A percentile compares a stretch with the other conserved stretches of the same genome.
Conservation (phyloP, 768 basidiomycete species). For the Rhodotorula babjevae region DNA sequence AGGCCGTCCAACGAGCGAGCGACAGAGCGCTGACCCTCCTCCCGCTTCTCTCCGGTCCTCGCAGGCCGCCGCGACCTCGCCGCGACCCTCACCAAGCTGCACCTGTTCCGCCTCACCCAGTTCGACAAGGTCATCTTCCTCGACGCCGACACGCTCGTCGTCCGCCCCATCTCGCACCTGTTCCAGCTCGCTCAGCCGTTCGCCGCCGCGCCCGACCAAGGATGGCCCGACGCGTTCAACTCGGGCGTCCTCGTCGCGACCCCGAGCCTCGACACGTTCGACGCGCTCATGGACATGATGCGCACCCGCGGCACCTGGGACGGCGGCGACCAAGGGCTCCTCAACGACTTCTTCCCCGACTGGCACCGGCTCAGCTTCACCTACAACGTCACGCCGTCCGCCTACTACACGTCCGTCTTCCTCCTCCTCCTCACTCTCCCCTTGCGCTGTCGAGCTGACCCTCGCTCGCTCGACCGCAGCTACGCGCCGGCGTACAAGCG, state of each 20-base stretch:
- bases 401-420: constrained; percentile 80
- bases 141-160: constrained; percentile 84
- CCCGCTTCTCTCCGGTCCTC: not conserved
- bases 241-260: constrained; percentile 86
- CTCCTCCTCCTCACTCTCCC: not conserved
- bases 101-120: constrained; percentile 84
- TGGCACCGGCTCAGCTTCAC: constrained; percentile 96
- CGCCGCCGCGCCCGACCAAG: constrained; percentile 90
- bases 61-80: constrained; percentile 89
- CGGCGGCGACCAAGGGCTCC: constrained; percentile 94
- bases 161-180: constrained; percentile 85
- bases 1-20: not conserved
- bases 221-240: constrained; percentile 99
- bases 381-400: constrained; percentile 96
- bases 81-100: constrained; percentile 91
- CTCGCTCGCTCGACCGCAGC: constrained; percentile 49
- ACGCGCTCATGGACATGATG: constrained; percentile 64
- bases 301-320: constrained; percentile 84
- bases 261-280: constrained; percentile 78
- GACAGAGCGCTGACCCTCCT: not conserved
- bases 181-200: constrained; percentile 71
- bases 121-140: constrained; percentile 83
- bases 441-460: not conserved
- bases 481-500: constrained; percentile 96
- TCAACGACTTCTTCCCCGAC: constrained; percentile 70